Evolutionary conservation across 2,329 filamentous ascomycete genomes (phyloP), one percentile per base, ranked within the genome.

Genomic region (Exophiala oligosperma): DNA sequence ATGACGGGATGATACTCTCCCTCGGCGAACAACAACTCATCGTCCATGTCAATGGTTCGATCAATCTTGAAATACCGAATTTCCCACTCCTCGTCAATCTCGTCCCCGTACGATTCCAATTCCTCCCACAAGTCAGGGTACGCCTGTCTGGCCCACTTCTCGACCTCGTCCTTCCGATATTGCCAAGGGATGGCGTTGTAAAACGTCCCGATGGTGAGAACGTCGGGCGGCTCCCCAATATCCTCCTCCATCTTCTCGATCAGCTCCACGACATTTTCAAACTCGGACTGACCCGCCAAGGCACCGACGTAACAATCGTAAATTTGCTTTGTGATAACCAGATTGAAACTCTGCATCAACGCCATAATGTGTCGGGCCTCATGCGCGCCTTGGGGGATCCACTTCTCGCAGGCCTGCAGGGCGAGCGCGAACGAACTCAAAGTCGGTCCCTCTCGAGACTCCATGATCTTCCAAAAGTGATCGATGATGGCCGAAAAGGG

Each of bases 401-500:
- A 78, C 60, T 77, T 77, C 71, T 95, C 87, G 71, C 92, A 93
- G 1, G 87, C 84, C 65, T 87, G 86, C 66, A 99, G 91, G 2
- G 92, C 87, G 35, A 94, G 88, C 47, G 88, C 85, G 38, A 99
- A 81, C 61, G 88, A 92, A 60, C 85, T 83, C 67, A 94, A 91
- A 1, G 87, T 89, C 0, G 94, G 94, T 0, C 94, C 94, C 73
- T 97, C 92, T n/a, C 81, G 79, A 0, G 88, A 91, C 56, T 84
- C 82, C n/a, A 87, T 86, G 57, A 99, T 92, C 49, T 95, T 54
- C 85, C 80, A 91, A 92, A 97, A 69, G 91, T 91, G 49, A 87
- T 84, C 63, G 96, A 77, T 1, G 90, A 90, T 54, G 83, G 83
- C 29, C 28, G 57, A 50, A 37, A 81, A 74, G 0, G 88, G 80